Conservation (phyloP, 2,329 filamentous ascomycete species). For the Fragosphaeria purpurea region DNA sequence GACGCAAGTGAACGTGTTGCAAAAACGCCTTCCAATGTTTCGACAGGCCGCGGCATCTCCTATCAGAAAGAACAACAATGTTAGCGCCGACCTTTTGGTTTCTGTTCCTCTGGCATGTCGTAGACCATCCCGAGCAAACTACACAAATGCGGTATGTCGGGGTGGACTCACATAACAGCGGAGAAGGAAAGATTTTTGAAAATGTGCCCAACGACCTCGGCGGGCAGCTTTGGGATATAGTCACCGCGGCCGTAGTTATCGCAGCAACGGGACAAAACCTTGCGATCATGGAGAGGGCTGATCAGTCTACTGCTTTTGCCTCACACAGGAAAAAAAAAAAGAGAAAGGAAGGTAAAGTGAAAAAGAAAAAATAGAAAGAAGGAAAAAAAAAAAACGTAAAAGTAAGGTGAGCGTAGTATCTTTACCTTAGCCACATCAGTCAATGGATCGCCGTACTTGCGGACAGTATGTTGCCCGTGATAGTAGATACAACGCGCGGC, state of each 20-base stretch:
- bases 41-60: too few relatives aligned
- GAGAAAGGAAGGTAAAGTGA: too few relatives aligned
- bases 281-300: background rate
- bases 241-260: constrained; percentile 6
- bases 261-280: constrained; percentile 4
- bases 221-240: constrained; percentile 8
- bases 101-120: background rate
- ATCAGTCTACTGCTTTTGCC: too few relatives aligned
- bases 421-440: background rate
- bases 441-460: background rate
- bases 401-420: background rate
- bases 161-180: constrained; percentile 3
- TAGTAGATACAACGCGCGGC: constrained; percentile 11
- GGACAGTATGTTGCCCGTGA: constrained; percentile 11
- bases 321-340: too few relatives aligned
- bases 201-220: constrained; percentile 8
- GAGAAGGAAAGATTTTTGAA: constrained; percentile 5
- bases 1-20: too few relatives aligned
- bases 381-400: background rate
- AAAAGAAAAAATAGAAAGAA: too few relatives aligned
- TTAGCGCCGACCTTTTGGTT: too few relatives aligned
- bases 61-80: too few relatives aligned
- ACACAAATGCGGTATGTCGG: background rate
- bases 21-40: too few relatives aligned
- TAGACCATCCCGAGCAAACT: background rate